Conservation (phyloP, 345 rosid genomes). For the Hibiscus syriacus region DNA sequence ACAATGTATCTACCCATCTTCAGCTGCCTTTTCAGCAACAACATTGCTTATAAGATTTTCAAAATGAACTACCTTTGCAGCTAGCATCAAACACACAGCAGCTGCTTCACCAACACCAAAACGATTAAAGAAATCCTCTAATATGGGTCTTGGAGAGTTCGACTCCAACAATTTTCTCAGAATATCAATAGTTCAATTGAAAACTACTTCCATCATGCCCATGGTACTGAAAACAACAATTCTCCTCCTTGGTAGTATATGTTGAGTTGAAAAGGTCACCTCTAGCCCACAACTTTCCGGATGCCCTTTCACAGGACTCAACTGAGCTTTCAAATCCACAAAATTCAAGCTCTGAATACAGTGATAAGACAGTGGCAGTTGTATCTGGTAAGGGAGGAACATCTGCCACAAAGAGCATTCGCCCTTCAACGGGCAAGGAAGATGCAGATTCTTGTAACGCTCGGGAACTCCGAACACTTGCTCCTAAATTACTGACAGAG, state of each 20-base stretch:
- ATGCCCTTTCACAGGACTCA: conserved; percentile 74
- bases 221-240: conserved; percentile 78
- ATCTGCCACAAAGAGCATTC: conserved; percentile 92
- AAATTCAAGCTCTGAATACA: conserved; percentile 81
- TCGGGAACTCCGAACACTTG: conserved; percentile 65
- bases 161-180: too few species aligned
- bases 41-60: conserved; percentile 65
- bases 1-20: too few species aligned
- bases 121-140: too few species aligned
- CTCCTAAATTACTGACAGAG: conserved; percentile 53
- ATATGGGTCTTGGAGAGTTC: too few species aligned
- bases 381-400: conserved; percentile 73
- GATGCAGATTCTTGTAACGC: conserved; percentile 78
- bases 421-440: conserved; percentile 93
- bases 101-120: too few species aligned
- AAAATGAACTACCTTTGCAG: too few species aligned
- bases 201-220: too few species aligned
- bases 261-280: conserved; percentile 88
- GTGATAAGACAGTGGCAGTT: conserved; percentile 66
- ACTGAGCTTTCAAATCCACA: conserved; percentile 57
- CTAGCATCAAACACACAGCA: too few species aligned
- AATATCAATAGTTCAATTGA: too few species aligned
- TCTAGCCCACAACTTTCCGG: conserved; percentile 90
- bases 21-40: conserved; percentile 89
- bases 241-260: conserved; percentile 84